phyloP scores from a whole-genome alignment of 2,329 filamentous ascomycete species.

The Epichloe hybrida region DNA sequence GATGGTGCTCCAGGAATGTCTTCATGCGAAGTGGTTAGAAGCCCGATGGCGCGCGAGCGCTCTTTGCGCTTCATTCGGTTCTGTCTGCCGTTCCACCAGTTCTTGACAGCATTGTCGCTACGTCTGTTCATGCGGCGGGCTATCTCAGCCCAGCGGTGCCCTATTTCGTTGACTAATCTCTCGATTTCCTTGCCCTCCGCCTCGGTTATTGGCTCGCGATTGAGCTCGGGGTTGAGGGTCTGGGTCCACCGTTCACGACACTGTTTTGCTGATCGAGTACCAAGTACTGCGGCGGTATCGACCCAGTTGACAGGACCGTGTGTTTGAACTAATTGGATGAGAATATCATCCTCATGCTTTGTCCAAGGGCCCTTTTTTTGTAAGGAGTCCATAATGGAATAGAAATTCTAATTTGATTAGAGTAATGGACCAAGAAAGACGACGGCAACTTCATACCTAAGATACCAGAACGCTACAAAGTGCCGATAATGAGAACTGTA shows the following conservation, averaged over 20 bases:
- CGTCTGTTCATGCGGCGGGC: slow-evolving; percentile 67
- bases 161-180: slow-evolving; percentile 60
- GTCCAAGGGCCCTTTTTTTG: slow-evolving; percentile 66
- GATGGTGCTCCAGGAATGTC: not conserved
- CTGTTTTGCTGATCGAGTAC: slow-evolving; percentile 77
- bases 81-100: slow-evolving; percentile 94
- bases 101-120: slow-evolving; percentile 93
- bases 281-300: slow-evolving; percentile 62
- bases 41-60: not conserved
- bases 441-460: not conserved
- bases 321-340: slow-evolving; percentile 56
- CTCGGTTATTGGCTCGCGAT: slow-evolving; percentile 58
- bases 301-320: slow-evolving; percentile 84
- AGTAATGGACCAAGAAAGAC: not conserved
- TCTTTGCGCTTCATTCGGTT: slow-evolving; percentile 53
- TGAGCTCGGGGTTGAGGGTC: slow-evolving; percentile 67
- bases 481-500: not conserved
- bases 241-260: slow-evolving; percentile 91
- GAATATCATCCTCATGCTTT: slow-evolving; percentile 56
- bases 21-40: not conserved
- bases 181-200: slow-evolving; percentile 65
- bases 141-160: slow-evolving; percentile 89
- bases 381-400: not conserved
- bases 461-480: not conserved
- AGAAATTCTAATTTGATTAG: not conserved